Percentiles rank a stretch among this genome's conserved stretches.
Evolutionary conservation across 768 basidiomycete species (phyloP).

Genomic region (Pisolithus albus): DNA sequence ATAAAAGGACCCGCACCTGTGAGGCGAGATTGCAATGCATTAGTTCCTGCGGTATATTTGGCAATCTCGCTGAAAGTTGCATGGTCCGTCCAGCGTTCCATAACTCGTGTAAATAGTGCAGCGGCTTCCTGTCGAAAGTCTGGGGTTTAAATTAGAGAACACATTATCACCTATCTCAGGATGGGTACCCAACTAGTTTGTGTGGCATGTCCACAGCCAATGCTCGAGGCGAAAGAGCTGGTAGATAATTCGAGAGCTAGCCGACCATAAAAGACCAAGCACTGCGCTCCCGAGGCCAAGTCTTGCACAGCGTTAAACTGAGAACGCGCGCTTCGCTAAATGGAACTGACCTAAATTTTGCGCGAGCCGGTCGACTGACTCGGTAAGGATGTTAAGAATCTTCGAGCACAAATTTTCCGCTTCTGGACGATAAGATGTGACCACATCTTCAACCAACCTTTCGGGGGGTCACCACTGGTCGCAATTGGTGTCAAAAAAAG

Average conservation of each 20-base stretch:
- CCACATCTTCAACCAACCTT: slow-evolving; percentile 36
- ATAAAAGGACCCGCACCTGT: slow-evolving; percentile 9
- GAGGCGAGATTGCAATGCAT: not conserved
- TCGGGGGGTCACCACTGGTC: slow-evolving; percentile 23
- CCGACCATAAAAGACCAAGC: slow-evolving; percentile 44
- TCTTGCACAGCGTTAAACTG: slow-evolving; percentile 8
- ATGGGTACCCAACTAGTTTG: slow-evolving; percentile 28
- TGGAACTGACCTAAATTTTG: slow-evolving; percentile 30
- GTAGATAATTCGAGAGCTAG: slow-evolving; percentile 42
- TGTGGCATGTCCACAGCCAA: slow-evolving; percentile 37
- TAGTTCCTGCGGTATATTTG: slow-evolving; percentile 13
- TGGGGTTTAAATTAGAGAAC: slow-evolving; percentile 18
- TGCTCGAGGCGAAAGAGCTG: slow-evolving; percentile 35
- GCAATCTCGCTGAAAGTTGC: slow-evolving; percentile 27
- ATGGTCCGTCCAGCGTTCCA: slow-evolving; percentile 48
- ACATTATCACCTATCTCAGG: slow-evolving; percentile 1
- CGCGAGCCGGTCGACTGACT: slow-evolving; percentile 26
- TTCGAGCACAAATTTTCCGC: slow-evolving; percentile 42
- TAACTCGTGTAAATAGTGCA: slow-evolving; percentile 38
- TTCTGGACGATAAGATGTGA: slow-evolving; percentile 41
- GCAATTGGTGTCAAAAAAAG: not conserved
- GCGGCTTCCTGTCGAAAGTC: slow-evolving; percentile 43
- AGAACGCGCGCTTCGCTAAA: not conserved
- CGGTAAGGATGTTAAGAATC: slow-evolving; percentile 37
- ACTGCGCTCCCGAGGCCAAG: slow-evolving; percentile 16